Evolutionary conservation across 2,329 filamentous ascomycete species (phyloP).

Genomic region (Emergomyces africanus): DNA sequence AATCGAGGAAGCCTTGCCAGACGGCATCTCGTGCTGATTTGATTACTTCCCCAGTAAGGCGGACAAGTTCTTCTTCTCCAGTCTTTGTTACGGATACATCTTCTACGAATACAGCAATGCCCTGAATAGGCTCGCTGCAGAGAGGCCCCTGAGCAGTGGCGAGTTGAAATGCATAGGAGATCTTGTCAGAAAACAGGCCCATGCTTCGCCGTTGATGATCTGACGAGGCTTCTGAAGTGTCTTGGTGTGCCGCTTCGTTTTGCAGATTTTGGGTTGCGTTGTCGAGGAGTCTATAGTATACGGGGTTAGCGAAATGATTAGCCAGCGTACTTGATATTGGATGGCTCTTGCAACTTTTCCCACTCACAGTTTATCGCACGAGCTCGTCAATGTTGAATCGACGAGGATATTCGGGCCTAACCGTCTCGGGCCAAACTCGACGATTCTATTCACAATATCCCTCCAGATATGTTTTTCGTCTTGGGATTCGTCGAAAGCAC

Average conservation of each 20-base stretch:
- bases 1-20: conserved; percentile 77
- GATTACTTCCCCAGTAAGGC: conserved; percentile 86
- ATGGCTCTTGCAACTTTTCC: background rate
- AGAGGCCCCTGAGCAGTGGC: conserved; percentile 79
- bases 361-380: conserved; percentile 52
- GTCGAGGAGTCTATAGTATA: background rate
- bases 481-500: conserved; percentile 54
- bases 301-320: background rate
- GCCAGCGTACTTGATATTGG: background rate
- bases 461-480: conserved; percentile 66
- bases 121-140: conserved; percentile 86
- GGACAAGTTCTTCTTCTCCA: conserved; percentile 50
- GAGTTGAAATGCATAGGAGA: conserved; percentile 87
- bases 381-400: conserved; percentile 60
- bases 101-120: conserved; percentile 82
- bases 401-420: conserved; percentile 82
- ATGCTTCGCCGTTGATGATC: conserved; percentile 21
- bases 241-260: background rate
- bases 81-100: conserved; percentile 52
- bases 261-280: background rate
- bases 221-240: background rate
- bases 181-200: conserved; percentile 73
- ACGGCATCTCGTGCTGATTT: conserved; percentile 78
- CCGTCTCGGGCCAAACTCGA: conserved; percentile 77
- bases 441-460: conserved; percentile 63